Base-by-base conservation (phyloP, 495 filamentous ascomycete genomes). In the Hyaloscypha hepaticicola region DNA sequence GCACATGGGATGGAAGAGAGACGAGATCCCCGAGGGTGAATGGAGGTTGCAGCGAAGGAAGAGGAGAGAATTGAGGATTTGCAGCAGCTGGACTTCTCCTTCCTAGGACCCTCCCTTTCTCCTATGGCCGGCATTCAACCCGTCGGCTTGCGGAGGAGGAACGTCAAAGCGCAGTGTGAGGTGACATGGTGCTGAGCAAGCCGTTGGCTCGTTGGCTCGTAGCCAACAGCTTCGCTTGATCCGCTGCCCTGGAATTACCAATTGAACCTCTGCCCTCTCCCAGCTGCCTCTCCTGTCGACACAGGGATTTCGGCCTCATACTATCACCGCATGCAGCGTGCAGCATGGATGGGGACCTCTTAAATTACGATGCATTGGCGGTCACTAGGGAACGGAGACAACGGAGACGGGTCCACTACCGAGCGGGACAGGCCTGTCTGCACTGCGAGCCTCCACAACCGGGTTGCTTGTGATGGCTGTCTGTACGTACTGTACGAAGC, bases 351-450 rank as follows among this genome's bases (percentile, higher is more conserved):
- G 58, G 45, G n/a, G 14, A n/a, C n/a, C 49, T 21, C 22, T 62
- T 62, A 52, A 62, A 53, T 62, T 62, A 62, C 60, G 60, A 51
- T 62, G 45, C 38, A 49, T 52, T 24, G 34, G 14, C 24, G 27
- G 33, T 56, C 53, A 56, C 26, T n/a, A 33, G 28, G 53, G 26
- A n/a, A 25, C 53, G 38, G 38, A 45, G 38, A 56, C 5, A 19
- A 7, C 12, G 6, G 26, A 21, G 9, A 28, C 14, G 6, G 28
- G 25, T 33, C 53, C 38, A 45, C 38, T 45, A 45, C 38, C 38
- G 2, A 45, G 38, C 38, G 14, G 38, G 38, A 45, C 14, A 45
- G 38, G 38, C 4, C 7, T 16, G 9, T 7, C 6, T 33, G 31
- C 6, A 0, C 16, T 19, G 11, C 38, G 38, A 45, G 38, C 12